phyloP scores from a whole-genome alignment of 345 rosid species.

The Populus deltoides region DNA sequence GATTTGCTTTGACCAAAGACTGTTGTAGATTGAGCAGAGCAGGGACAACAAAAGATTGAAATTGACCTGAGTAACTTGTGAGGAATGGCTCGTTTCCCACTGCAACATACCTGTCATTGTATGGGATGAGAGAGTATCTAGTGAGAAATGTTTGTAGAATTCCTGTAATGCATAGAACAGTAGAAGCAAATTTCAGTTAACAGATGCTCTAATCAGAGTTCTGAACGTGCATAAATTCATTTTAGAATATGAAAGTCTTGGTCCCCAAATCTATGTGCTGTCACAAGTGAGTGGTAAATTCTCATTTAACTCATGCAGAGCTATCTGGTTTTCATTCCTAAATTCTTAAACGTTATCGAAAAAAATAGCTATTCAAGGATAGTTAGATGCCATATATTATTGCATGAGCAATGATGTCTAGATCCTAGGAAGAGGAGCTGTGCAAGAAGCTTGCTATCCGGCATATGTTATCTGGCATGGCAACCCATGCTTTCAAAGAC shows the following conservation, averaged over 20 bases:
- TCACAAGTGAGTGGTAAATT: neutral
- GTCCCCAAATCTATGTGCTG: neutral
- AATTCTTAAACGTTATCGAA: neutral
- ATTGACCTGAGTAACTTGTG: slow-evolving; percentile 61
- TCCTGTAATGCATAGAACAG: neutral
- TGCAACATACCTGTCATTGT: slow-evolving; percentile 66
- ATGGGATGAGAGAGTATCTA: slow-evolving; percentile 5
- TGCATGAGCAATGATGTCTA: slow-evolving; percentile 14
- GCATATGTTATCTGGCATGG: slow-evolving; percentile 27
- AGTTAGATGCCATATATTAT: slow-evolving; percentile 27
- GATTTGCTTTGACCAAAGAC: slow-evolving; percentile 76
- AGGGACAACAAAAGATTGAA: slow-evolving; percentile 72
- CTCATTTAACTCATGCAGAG: neutral
- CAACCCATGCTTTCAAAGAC: slow-evolving; percentile 27
- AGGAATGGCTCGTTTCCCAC: slow-evolving; percentile 97
- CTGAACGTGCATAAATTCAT: neutral
- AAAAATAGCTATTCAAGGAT: slow-evolving; percentile 10
- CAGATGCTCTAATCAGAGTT: neutral
- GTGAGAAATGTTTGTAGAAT: neutral
- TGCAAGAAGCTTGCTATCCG: slow-evolving; percentile 25
- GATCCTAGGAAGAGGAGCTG: slow-evolving; percentile 24
- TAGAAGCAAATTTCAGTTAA: neutral
- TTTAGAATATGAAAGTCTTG: neutral
- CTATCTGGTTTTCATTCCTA: neutral
- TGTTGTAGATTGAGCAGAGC: slow-evolving; percentile 78